Evolutionary conservation across 352 stramenopile species (phyloP).

Genomic region (Pythium oligandrum): DNA sequence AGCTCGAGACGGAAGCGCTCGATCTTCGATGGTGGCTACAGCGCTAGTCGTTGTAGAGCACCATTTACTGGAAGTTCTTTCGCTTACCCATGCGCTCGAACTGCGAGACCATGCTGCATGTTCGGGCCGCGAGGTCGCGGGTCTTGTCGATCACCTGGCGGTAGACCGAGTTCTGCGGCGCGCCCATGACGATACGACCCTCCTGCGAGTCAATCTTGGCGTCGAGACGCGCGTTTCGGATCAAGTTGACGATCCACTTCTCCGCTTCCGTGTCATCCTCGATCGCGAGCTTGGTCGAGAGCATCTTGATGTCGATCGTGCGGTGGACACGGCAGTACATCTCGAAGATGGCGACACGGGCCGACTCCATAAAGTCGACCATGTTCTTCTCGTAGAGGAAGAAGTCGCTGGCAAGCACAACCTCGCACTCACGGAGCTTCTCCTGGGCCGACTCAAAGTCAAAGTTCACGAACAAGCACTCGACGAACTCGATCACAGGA

Average conservation of each 20-base stretch:
- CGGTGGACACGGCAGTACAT: constrained; percentile 99
- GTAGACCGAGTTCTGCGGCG: constrained; percentile 91
- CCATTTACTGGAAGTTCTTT: constrained; percentile 55
- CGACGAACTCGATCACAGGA: constrained; percentile 93
- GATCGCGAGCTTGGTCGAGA: constrained; percentile 97
- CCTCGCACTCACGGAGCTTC: constrained; percentile 91
- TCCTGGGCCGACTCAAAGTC: constrained; percentile 98
- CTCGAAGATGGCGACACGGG: constrained; percentile 98
- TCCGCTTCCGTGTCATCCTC: constrained; percentile 94
- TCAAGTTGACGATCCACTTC: constrained; percentile 99
- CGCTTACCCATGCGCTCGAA: constrained; percentile 84
- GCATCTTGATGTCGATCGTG: constrained; percentile 97
- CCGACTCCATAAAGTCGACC: constrained; percentile 98
- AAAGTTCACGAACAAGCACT: constrained; percentile 97
- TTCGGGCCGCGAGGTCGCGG: constrained; percentile 92
- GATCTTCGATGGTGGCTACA: no score
- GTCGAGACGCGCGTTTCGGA: constrained; percentile 95
- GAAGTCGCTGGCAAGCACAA: constrained; percentile 95
- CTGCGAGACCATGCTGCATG: constrained; percentile 83
- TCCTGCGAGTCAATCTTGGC: constrained; percentile 98
- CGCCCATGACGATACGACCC: constrained; percentile 97
- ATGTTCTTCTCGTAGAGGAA: constrained; percentile 96
- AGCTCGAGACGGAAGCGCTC: no score
- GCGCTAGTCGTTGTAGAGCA: no score
- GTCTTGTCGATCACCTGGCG: constrained; percentile 98